Evolutionary conservation across 768 basidiomycete species (phyloP), one percentile per base, ranked within the genome.

Genomic region (Dacryopinax spathularia): DNA sequence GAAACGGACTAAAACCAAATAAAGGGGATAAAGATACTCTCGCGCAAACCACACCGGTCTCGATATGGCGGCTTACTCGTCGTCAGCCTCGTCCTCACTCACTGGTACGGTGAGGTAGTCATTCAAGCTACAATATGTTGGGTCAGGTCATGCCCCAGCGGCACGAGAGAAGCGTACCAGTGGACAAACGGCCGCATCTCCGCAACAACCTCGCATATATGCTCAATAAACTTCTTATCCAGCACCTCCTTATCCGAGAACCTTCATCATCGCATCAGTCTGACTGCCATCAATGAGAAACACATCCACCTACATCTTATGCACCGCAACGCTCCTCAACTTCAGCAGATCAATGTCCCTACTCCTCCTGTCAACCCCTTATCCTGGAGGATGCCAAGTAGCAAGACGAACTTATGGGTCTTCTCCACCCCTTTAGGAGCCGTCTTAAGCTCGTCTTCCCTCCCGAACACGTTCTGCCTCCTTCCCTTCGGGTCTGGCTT

Each of bases 331-430:
- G 18, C 85, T 84, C 27, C 91, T 83, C 65, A 89, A 86, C 73
- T 89, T 90, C 66, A 99, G 75, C 60, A 98, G 75, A 72, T 95
- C 94, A 67, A 99, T 97, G 71, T 97, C 91, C 73, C 87, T 89
- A 65, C 44, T 60, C 18, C 59, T 16, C 9, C 67, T n/a, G 18
- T 43, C 37, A 35, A 61, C 31, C 18, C 13, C n/a, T 56, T n/a
- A 13, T n/a, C 35, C 35, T 34, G 39, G 4, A 25, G 29, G 2
- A 20, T 12, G 43, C 25, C 48, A 34, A 61, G 25, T 7, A 61
- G 37, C 37, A 67, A 27, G 10, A 69, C 79, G 18, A 63, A 89
- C 88, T 79, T 78, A 71, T 97, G 92, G 33, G 80, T 80, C 74
- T 92, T 98, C 61, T 82, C 82, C 9, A 95, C 75, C 0, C 92